Base-by-base conservation (phyloP, 352 stramenopile species). In the Phytopythium montanum region DNA sequence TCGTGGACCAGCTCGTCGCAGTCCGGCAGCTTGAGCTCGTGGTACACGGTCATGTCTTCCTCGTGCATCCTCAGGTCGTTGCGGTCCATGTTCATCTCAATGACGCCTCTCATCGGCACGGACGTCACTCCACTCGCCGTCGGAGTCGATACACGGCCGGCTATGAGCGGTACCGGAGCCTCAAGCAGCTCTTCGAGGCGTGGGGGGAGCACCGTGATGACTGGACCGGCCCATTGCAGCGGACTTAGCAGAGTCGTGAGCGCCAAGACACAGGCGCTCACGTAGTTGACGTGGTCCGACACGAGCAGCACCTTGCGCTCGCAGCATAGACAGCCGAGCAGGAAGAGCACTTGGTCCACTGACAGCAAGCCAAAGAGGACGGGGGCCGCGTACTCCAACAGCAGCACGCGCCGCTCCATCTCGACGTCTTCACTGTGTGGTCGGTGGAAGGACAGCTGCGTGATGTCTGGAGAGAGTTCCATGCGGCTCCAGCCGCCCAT, bases 11-110 rank as follows among this genome's bases (percentile, higher is more conserved):
- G 70, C 18, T 75, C 69, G 49, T 94, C 85, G 39, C 80, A 89
- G 2, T 80, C 81, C 0, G 85, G 85, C 10, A 91, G 67, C 59
- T 92, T 91, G 46, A 90, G 66, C 33, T 92, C 81, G 55, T 94
- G 85, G 59, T 90, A 89, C 16, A 66, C 70, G 65, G 77, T 65
- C 34, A 92, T 45, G 56, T 94, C 81, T 39, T 92, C 80, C 59
- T 88, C 76, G 54, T 94, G 80, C 80, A 94, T 90, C 33, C 77
- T 72, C 3, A 94, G 52, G 21, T 76, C 73, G 60, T 92, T 89
- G 31, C 85, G 70, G 58, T 94, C 85, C 76, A 94, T 86, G 44
- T 89, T 84, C 72, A 94, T 88, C 60, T 92, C 79, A 51, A 92
- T 87, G 14, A 94, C 78, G 18, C 81, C 81, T 14, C 70, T 70